Base-by-base conservation (phyloP, 139 green algal genomes). In the Zygnema cylindricum region DNA sequence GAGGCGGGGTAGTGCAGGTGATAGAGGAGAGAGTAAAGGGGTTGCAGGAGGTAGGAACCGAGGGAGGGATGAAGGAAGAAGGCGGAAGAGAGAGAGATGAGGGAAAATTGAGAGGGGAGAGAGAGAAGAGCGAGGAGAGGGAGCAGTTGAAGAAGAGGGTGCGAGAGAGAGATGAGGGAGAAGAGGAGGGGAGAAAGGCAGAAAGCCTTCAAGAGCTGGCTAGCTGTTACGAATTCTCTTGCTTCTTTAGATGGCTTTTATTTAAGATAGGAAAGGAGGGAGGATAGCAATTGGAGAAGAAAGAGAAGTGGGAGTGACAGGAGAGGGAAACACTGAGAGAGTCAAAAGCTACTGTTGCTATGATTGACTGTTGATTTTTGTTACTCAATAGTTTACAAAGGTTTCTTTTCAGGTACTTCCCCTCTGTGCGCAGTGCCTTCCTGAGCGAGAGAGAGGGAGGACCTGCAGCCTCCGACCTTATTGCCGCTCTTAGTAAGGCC, bases 81-180 rank as follows among this genome's bases (percentile, higher is more conserved):
- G 30, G 57, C 30, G 57, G 30, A 30, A 73, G 57, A 30, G 57
- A 73, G 30, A 73, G 30, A 30, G 57, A 73, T 25, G 30, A 73
- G 75, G n/a, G 75, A 82, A 25, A 82, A 73, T 25, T 30, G 57
- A 73, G 30, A 25, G n/a, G 25, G 25, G 75, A n/a, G 75, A 32
- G 33, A 82, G 33, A 73, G 75, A 82, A 73, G 75, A 82, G 25
- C 30, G 71, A 25, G 75, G n/a, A 25, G 75, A 25, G 75, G 71
- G 25, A 57, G 75, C n/a, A 25, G 75, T 25, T 25, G 71, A 25
- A 57, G 25, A 32, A 73, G 75, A 82, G 75, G 71, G 75, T 33
- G 75, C 30, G n/a, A 82, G 75, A 73, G 75, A 82, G 75, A 82
- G 75, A 82, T n/a, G 25, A 25, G 75, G 75, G 71, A 82, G 25